Evolutionary conservation across 139 green algal species (phyloP), one percentile per base, ranked within the genome.

Genomic region (Marvania coccoides): DNA sequence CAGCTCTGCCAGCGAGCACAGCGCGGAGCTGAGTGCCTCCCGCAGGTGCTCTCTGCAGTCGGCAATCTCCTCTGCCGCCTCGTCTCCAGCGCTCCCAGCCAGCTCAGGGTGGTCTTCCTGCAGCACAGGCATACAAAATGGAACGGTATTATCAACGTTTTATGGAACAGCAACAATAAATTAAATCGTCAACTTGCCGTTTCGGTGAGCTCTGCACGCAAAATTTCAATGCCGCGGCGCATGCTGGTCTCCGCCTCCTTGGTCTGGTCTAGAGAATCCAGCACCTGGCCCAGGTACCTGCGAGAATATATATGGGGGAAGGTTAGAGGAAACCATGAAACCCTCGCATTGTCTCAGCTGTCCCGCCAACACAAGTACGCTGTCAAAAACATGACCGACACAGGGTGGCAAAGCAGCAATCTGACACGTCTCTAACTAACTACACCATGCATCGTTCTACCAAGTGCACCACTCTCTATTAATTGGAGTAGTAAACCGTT

Each of bases 281-380:
- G 40, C 36, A 93, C 67, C 71, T 93, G 88, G 5, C 83, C 86
- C n/a, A 95, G 78, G 70, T 95, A 83, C 76, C 76, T 83, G 76
- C 55, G 46, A 30, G n/a, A 23, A 59, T n/a, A 29, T 55, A 13
- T 15, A 29, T 0, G 9, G 26, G 5, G 28, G 13, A 2, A 31
- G 30, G 24, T 15, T 30, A 3, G 3, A 40, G 30, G 23, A 45
- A 15, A 14, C 12, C 8, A 5, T 10, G 28, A n/a, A n/a, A n/a
- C n/a, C n/a, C n/a, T n/a, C n/a, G n/a, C n/a, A n/a, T n/a, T n/a
- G n/a, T n/a, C n/a, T n/a, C n/a, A n/a, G n/a, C n/a, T n/a, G n/a
- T n/a, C n/a, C n/a, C n/a, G n/a, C n/a, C n/a, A n/a, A n/a, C n/a
- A n/a, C n/a, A n/a, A n/a, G n/a, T n/a, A n/a, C n/a, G n/a, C n/a